Evolutionary conservation across 768 basidiomycete genomes (phyloP).

Genomic region (Candolleomyces aberdarensis): DNA sequence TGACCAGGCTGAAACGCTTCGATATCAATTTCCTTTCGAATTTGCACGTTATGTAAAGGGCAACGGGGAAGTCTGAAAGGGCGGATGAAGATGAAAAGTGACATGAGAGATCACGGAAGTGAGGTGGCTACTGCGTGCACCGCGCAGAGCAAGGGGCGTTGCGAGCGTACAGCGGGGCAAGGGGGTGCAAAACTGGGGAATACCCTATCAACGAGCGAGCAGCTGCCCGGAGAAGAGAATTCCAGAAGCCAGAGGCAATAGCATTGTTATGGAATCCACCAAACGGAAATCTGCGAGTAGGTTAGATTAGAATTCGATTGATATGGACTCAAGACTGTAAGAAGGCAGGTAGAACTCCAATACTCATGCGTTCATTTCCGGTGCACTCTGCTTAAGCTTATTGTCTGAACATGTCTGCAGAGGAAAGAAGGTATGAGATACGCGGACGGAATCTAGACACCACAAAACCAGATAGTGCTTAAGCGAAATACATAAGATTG

Average conservation of each 20-base stretch:
- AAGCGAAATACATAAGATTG: constrained; percentile 91
- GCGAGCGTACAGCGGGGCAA: too few relatives aligned
- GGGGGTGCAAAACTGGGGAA: not conserved
- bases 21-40: constrained; percentile 6
- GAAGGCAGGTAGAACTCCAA: not conserved
- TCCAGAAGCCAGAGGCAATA: not conserved
- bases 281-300: not conserved
- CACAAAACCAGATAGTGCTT: constrained; percentile 18
- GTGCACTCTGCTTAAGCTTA: not conserved
- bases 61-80: not conserved
- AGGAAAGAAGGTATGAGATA: not conserved
- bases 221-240: not conserved
- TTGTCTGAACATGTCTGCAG: not conserved
- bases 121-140: not conserved
- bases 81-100: not conserved
- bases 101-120: constrained; percentile 1
- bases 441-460: not conserved
- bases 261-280: constrained; percentile 4
- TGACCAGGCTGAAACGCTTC: constrained; percentile 7
- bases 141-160: not conserved
- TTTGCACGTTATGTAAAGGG: constrained; percentile 4
- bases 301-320: not conserved
- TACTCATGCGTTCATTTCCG: not conserved
- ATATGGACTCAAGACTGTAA: not conserved
- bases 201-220: not conserved